Conservation (phyloP, 352 stramenopile genomes). For the Halophytophthora polymorphica region DNA sequence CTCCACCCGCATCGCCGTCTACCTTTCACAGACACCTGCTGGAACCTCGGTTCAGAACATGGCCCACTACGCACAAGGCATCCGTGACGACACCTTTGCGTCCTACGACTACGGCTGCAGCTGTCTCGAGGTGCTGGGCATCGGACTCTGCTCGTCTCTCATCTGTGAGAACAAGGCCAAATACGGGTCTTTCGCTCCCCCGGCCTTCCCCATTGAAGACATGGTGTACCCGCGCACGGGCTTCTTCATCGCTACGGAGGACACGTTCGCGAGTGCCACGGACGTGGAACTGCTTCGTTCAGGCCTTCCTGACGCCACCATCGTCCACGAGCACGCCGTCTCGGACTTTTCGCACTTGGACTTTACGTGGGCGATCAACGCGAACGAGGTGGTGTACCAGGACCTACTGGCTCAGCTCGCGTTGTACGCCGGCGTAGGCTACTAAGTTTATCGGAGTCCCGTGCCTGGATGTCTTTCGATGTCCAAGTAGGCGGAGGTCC, state of each 20-base stretch:
- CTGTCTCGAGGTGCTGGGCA: constrained; percentile 28
- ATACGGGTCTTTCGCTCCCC: constrained; percentile 43
- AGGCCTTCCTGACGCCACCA: constrained; percentile 27
- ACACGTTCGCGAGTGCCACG: constrained; percentile 33
- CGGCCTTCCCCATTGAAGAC: constrained; percentile 13
- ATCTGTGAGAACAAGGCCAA: constrained; percentile 52
- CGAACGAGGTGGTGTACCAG: constrained; percentile 37
- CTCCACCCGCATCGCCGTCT: constrained; percentile 44
- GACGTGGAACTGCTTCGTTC: constrained; percentile 35
- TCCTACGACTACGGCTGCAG: constrained; percentile 56
- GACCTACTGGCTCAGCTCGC: constrained; percentile 41
- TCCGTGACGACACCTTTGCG: constrained; percentile 46
- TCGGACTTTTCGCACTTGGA: constrained; percentile 45
- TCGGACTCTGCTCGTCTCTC: constrained; percentile 32
- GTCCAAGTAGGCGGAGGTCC: constrained; percentile 1
- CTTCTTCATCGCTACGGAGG: constrained; percentile 24
- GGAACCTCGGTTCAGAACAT: constrained; percentile 59
- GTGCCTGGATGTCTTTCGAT: neutral
- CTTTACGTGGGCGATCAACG: constrained; percentile 48
- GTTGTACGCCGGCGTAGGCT: constrained; percentile 33
- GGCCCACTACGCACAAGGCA: constrained; percentile 48
- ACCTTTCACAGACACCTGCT: constrained; percentile 48
- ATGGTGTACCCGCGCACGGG: constrained; percentile 35
- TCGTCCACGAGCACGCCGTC: constrained; percentile 33
- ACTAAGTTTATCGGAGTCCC: constrained; percentile 14